Base-by-base conservation (phyloP, 306 rosid genomes). In the Cucurbita pepo region DNA sequence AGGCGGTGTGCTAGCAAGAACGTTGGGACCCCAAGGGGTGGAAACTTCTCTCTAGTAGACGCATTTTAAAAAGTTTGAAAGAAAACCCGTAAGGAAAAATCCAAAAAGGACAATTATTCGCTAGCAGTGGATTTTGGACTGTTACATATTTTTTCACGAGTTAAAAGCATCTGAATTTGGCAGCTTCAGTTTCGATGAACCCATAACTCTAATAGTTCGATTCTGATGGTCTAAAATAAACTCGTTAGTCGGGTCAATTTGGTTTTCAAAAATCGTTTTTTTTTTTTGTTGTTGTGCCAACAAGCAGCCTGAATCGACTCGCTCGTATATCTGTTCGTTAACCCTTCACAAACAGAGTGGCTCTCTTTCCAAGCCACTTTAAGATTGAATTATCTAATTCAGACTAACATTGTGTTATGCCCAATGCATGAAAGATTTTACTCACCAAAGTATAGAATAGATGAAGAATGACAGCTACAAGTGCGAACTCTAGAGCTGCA, bases 401-500 rank as follows among this genome's bases (percentile, higher is more conserved):
- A 41, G 54, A 41, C 51, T 22, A 66, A 21, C 45, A 12, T 43
- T 47, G 72, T 66, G 43, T 56, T 12, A 66, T 22, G 43, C 14
- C 14, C 16, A 30, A 13, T 10, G 66, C 16, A 63, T 69, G 51
- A 71, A 71, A 78, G 51, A 59, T 56, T 69, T 30, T 62, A 82
- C 96, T 90, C 53, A 90, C 98, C 86, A 84, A 25, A 10, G 83
- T 78, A 78, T 87, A 94, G 64, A 94, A 85, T 37, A 94, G 77
- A 81, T 94, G 96, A 53, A 94, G 88, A 45, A 54, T 78, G 62
- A 94, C 19, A 69, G 98, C 97, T 73, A 90, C 90, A 58, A 94
- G 92, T 60, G 95, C 98, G 80, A 94, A 90, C 85, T 94, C 97
- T 3, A 94, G 96, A 75, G 97, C 98, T 56, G 97, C 96, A 69